Conservation (phyloP, 257 asterid genomes). For the Fraxinus pennsylvanica region DNA sequence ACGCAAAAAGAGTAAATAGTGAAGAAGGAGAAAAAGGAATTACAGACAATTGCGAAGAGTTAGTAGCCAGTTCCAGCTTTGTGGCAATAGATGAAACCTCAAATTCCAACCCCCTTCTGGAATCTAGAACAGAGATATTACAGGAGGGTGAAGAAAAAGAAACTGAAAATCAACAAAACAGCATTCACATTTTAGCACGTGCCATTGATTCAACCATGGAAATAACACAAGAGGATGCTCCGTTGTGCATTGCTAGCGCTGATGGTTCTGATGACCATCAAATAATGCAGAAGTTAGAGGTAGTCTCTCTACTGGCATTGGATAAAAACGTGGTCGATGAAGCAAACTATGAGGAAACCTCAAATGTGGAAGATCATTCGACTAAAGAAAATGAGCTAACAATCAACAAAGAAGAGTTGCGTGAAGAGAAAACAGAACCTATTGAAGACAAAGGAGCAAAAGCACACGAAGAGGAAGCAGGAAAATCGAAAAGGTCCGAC, state of each 20-base stretch:
- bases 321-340: conserved; percentile 22
- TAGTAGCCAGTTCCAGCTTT: conserved; percentile 19
- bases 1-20: conserved; percentile 21
- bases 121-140: conserved; percentile 19
- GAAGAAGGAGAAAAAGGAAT: conserved; percentile 20
- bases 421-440: neutral
- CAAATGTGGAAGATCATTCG: neutral
- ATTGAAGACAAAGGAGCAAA: neutral
- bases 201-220: neutral
- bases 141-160: conserved; percentile 23
- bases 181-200: conserved; percentile 23
- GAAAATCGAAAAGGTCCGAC: neutral
- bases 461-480: neutral
- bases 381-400: neutral
- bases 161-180: conserved; percentile 11
- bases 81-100: conserved; percentile 25
- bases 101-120: conserved; percentile 17
- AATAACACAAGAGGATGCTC: neutral
- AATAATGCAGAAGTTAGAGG: conserved; percentile 26
- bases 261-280: conserved; percentile 26
- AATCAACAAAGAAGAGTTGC: neutral
- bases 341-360: neutral
- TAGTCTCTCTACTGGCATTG: conserved; percentile 21
- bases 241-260: neutral
- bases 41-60: conserved; percentile 1